A percentile compares a stretch with the other conserved stretches of the same genome.
phyloP scores from a whole-genome alignment of 352 stramenopile genomes.

The Pythium volutum region DNA sequence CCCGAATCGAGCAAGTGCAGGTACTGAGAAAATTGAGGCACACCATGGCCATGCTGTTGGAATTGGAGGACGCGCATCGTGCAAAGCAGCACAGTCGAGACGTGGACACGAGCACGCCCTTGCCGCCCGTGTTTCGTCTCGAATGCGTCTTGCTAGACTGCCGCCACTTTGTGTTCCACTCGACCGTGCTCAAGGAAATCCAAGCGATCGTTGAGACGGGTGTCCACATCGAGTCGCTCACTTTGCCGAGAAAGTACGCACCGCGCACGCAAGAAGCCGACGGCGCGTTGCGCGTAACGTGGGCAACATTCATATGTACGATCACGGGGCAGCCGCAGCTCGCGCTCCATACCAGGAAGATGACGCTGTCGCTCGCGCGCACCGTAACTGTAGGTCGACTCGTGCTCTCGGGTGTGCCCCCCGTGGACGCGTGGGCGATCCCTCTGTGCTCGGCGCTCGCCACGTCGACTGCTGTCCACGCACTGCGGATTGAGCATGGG shows the following conservation, averaged over 20 bases:
- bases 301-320: slow-evolving; percentile 2
- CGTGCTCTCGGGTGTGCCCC: background rate
- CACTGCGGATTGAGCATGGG: background rate
- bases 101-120: background rate
- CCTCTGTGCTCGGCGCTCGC: background rate
- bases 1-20: background rate
- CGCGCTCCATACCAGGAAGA: slow-evolving; percentile 3
- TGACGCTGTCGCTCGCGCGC: background rate
- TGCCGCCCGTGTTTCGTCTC: slow-evolving; percentile 4
- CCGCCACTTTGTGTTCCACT: slow-evolving; percentile 1
- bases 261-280: background rate
- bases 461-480: background rate
- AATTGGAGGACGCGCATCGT: background rate
- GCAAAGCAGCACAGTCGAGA: background rate
- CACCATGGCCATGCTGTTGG: background rate
- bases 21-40: slow-evolving; percentile 2
- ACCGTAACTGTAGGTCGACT: background rate
- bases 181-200: slow-evolving; percentile 6
- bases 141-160: slow-evolving; percentile 1
- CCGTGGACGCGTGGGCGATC: background rate
- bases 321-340: too few relatives aligned
- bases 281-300: background rate
- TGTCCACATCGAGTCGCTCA: background rate
- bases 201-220: slow-evolving; percentile 4
- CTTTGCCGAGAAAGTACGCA: background rate